Percentiles rank a stretch among this genome's conserved stretches.
These are phyloP conservation scores for barley (Hordeum vulgare) DNA, from an alignment of 176 grass and related monocot species.

Conservation along the genomic window DNA sequence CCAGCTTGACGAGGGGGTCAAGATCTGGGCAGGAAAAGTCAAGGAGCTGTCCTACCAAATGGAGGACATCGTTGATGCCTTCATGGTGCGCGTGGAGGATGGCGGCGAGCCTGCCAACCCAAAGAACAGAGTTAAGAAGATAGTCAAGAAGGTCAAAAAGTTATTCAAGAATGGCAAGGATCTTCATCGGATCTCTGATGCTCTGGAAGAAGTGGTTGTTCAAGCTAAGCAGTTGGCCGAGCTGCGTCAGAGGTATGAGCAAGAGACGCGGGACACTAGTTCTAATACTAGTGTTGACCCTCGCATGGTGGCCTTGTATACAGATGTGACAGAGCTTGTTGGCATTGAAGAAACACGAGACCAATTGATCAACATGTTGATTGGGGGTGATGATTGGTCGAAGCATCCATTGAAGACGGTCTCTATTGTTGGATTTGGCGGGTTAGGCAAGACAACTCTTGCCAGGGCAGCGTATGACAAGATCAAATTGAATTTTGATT, in stretches of 20 bases:
- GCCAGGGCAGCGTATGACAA: neutral
- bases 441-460: neutral
- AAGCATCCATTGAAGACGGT: neutral
- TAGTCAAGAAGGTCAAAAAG: no score
- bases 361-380: neutral
- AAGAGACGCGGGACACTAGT: neutral
- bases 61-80: neutral
- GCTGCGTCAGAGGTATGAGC: no score
- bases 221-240: no score
- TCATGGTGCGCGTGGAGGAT: neutral
- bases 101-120: no score
- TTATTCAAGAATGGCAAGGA: neutral
- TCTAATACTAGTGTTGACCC: neutral
- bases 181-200: neutral
- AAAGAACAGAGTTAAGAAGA: no score
- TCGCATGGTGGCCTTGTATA: neutral
- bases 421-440: neutral
- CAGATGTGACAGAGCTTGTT: neutral
- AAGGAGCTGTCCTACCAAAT: no score
- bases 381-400: neutral
- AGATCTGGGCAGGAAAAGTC: neutral
- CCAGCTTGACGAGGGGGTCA: neutral
- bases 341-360: neutral
- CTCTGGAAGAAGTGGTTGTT: no score
- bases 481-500: neutral